phyloP scores from a whole-genome alignment of 331 rosid genomes.

The Spiraea crenata region DNA sequence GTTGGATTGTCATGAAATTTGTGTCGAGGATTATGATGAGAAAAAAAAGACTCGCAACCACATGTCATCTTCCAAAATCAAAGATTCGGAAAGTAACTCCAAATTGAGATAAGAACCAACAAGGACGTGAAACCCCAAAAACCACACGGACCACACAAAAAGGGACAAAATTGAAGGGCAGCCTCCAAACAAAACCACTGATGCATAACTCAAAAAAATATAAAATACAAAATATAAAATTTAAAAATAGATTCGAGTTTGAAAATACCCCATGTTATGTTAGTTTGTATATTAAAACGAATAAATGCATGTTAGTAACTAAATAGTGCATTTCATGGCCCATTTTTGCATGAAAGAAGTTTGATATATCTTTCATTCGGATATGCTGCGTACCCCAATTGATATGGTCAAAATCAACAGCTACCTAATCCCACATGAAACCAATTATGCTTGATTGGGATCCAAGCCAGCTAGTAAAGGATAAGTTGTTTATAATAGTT shows the following conservation, averaged over 20 bases:
- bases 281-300: no score
- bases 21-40: background rate
- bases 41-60: background rate
- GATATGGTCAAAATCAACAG: background rate
- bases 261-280: no score
- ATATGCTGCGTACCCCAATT: background rate
- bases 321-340: background rate
- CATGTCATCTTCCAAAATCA: conserved; percentile 15
- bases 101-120: conserved; percentile 22
- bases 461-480: background rate
- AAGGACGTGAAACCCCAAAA: conserved; percentile 11
- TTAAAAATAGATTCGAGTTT: no score
- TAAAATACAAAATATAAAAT: background rate
- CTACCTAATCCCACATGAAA: background rate
- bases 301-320: no score
- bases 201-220: background rate
- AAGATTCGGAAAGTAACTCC: conserved; percentile 32
- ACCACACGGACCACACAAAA: conserved; percentile 16
- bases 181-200: conserved; percentile 36
- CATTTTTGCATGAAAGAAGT: no score
- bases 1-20: background rate
- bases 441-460: background rate
- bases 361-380: no score
- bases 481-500: background rate
- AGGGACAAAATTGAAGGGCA: conserved; percentile 48